Percentiles rank a stretch among this genome's conserved stretches.
phyloP scores from a whole-genome alignment of 2,329 filamentous ascomycete species.

The Alternaria sp. region DNA sequence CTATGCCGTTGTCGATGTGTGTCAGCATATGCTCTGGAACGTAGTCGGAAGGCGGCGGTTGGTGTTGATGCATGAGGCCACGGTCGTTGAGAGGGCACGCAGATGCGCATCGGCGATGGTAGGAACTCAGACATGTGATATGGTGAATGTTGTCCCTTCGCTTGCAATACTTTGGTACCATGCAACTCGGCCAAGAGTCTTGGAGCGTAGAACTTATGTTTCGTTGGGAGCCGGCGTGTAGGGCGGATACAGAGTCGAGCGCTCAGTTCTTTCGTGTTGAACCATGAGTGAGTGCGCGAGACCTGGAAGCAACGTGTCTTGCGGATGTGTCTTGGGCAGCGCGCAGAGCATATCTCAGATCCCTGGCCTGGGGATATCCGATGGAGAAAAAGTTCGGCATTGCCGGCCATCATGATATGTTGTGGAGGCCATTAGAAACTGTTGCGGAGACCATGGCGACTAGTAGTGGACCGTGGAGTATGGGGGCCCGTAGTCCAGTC shows the following conservation, averaged over 20 bases:
- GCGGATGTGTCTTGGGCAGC: neutral
- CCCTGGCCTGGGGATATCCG: neutral
- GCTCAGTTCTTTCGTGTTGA: neutral
- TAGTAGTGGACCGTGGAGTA: neutral
- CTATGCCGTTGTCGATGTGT: neutral
- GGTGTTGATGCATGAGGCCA: neutral
- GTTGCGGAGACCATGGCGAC: neutral
- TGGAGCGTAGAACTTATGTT: neutral
- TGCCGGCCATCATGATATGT: neutral
- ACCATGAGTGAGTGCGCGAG: neutral
- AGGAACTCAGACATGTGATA: neutral
- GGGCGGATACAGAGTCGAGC: neutral
- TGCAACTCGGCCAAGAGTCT: accelerated
- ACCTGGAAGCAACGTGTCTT: neutral
- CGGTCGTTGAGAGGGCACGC: neutral
- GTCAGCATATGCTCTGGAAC: neutral
- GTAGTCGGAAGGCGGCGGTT: neutral
- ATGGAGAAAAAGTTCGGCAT: neutral
- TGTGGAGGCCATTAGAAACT: neutral
- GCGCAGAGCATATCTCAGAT: neutral
- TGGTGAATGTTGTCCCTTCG: neutral
- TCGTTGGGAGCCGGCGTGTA: neutral
- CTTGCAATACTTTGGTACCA: neutral
- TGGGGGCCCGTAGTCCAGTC: neutral
- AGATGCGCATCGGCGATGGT: neutral